Base-by-base conservation (phyloP, 371 early-diverging fungal genomes). In the Mucor mucedo region DNA sequence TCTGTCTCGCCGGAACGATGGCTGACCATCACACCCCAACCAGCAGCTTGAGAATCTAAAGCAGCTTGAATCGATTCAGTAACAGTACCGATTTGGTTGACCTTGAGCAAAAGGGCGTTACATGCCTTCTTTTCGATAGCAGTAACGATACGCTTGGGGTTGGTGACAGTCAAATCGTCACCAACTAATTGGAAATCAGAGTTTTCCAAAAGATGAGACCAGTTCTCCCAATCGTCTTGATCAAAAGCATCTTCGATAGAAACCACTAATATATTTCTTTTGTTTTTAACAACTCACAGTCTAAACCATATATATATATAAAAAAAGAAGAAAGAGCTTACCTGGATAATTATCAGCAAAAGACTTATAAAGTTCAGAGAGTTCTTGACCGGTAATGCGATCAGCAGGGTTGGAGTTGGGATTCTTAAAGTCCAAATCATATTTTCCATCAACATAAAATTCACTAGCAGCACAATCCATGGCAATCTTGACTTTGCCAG, bases 181-280 rank as follows among this genome's bases (percentile, higher is more conserved):
- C 98, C 99, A 70, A 99, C 98, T 66, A 99, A 92, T 80, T 97
- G 97, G 77, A 85, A 84, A 62, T 85, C 84, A 61, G 87, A 84
- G 33, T 83, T 76, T 16, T 69, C 79, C 63, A 80, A 84, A 65
- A 99, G 86, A 78, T 89, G 90, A 77, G 84, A 75, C 95, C 97
- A 99, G 65, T 92, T 88, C 32, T 86, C 90, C 91, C 92, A 97
- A 86, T 99, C 99, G 82, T 98, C 98, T 88, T 99, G 99, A 83
- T 96, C 98, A 74, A 99, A 99, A 65, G 99, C 99, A 89, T 99
- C 99, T 86, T 99, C 99, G 73, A 99, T 95, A 66, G 97, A 96
- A 63, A 94, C 93, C 55, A 97, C 82, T 80, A 62, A 9, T 16
- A 55, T 60, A 70, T 58, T 41, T 58, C 13, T 28, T 6, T 32